These are phyloP conservation scores for Trypanosoma brucei DNA, from an alignment of 208 protist species.

Conservation along the genomic window DNA sequence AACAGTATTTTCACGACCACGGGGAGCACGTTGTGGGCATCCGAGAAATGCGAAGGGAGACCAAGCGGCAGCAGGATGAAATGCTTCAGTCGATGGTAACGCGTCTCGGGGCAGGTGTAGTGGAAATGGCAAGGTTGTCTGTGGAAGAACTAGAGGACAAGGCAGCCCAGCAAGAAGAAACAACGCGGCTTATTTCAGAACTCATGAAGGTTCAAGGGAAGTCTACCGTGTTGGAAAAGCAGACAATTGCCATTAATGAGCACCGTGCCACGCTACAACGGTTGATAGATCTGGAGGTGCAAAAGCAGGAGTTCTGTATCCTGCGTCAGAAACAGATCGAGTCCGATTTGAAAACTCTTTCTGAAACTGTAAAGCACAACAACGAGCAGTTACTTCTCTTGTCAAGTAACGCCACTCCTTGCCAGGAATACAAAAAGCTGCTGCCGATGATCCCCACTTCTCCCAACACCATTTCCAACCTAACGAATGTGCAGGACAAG, in stretches of 20 bases:
- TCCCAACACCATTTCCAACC: conserved; percentile 20
- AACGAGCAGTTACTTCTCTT: conserved; percentile 9
- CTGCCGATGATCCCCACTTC: conserved; percentile 15
- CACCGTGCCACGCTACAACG: conserved; percentile 29
- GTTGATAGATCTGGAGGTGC: conserved; percentile 41
- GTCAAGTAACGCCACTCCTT: conserved; percentile 6
- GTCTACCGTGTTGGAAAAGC: conserved; percentile 19
- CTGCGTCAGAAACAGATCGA: conserved; percentile 35
- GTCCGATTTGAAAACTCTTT: conserved; percentile 26
- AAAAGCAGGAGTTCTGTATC: conserved; percentile 39
- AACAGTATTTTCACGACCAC: conserved; percentile 39
- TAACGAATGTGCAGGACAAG: conserved; percentile 3
- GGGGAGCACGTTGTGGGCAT: conserved; percentile 30
- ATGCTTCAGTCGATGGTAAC: conserved; percentile 32
- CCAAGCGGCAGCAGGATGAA: conserved; percentile 20
- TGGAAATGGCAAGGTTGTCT: conserved; percentile 20
- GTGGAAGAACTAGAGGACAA: conserved; percentile 23
- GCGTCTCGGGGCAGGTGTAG: conserved; percentile 14
- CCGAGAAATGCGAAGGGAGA: conserved; percentile 28
- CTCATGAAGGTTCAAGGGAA: conserved; percentile 30
- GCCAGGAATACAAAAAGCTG: conserved; percentile 1
- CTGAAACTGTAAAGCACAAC: conserved; percentile 22
- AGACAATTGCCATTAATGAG: conserved; percentile 22
- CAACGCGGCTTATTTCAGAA: conserved; percentile 27
- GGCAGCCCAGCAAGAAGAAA: conserved; percentile 18